phyloP scores from a whole-genome alignment of 106 monocot species.

The Phalaenopsis aphrodite region DNA sequence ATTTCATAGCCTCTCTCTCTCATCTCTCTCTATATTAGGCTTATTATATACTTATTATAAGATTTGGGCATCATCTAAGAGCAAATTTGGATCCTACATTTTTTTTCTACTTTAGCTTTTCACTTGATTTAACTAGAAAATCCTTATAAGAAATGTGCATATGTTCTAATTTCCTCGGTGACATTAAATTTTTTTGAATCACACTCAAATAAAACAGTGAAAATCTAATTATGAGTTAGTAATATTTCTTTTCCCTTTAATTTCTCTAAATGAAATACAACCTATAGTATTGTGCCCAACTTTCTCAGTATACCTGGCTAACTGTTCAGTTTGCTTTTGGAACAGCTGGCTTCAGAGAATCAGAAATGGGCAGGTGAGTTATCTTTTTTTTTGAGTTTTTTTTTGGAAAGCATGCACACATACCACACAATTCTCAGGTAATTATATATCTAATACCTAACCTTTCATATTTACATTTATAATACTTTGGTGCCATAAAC shows the following conservation, averaged over 20 bases:
- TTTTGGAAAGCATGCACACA: too few relatives aligned
- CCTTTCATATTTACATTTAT: too few relatives aligned
- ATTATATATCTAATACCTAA: too few relatives aligned
- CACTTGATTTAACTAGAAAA: not conserved
- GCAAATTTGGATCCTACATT: too few relatives aligned
- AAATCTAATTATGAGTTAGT: not conserved
- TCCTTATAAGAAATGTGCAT: not conserved
- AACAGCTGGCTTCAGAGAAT: conserved; percentile 74
- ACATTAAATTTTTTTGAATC: not conserved
- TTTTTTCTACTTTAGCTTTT: not conserved
- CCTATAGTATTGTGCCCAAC: too few relatives aligned
- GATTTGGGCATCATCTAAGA: too few relatives aligned
- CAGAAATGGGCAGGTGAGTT: conserved; percentile 50
- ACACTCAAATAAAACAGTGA: not conserved
- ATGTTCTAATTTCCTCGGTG: not conserved
- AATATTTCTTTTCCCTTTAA: not conserved
- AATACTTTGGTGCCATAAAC: too few relatives aligned
- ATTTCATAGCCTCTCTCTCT: too few relatives aligned
- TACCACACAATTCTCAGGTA: too few relatives aligned
- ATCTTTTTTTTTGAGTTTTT: not conserved
- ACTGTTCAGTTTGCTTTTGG: not conserved
- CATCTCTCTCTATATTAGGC: too few relatives aligned
- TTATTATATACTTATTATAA: too few relatives aligned
- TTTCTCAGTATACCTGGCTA: not conserved
- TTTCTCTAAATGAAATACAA: not conserved